Base-by-base conservation (phyloP, 352 stramenopile species). In the Globisporangium cederbergense region DNA sequence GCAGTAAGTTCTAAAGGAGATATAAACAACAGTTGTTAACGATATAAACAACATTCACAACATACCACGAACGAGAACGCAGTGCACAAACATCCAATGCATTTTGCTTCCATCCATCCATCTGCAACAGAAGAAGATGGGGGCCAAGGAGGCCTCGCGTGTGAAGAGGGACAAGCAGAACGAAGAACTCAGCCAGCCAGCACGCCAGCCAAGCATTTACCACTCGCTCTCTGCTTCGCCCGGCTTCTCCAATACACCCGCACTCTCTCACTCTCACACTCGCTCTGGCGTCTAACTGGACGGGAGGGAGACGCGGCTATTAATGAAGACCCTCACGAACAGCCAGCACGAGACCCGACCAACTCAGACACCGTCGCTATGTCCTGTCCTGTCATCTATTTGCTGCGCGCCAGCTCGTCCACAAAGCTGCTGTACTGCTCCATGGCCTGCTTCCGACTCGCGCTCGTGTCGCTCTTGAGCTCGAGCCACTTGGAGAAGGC, bases 381-480 rank as follows among this genome's bases (percentile, higher is more conserved):
- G 25, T 57, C 51, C 22, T 54, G 47, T 28, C 58, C 58, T 55
- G 30, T 28, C 57, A 16, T 58, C 62, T 72, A 90, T 79, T 92
- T 92, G 70, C 68, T 77, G 63, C 78, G 80, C 66, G 76, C 73
- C 70, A 93, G 59, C 51, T 86, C 78, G 63, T 89, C 80, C 78
- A 91, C 71, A 69, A 91, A 90, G 73, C 81, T 72, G 57, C 82
- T 79, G 54, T 93, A 74, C 60, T 86, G 78, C 30, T 76, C 77
- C 50, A 89, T 60, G 60, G 85, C 82, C 32, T 80, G 77, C 77
- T 89, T 89, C 69, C 83, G 85, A 74, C 68, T 74, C 57, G 80
- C 75, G 75, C 79, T 91, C 79, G 83, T 83, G 74, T 93, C 82
- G 64, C 79, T 76, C 72, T 88, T 88, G 49, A 90, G 68, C 55